phyloP scores from a whole-genome alignment of 352 stramenopile genomes.

The Globisporangium megalacanthum region DNA sequence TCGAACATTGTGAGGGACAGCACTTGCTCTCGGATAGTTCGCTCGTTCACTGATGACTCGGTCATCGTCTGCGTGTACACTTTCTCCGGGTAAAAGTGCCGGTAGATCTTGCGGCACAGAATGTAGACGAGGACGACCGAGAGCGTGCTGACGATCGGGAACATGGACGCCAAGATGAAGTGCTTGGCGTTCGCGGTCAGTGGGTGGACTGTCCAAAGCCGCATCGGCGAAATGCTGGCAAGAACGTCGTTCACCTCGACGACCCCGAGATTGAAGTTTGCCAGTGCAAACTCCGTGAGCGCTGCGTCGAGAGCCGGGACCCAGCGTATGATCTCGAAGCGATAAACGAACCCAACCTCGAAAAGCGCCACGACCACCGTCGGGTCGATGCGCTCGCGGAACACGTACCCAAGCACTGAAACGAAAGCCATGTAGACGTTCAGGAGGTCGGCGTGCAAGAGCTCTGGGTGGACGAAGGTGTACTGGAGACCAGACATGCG shows the following conservation, averaged over 20 bases:
- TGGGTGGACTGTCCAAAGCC: not conserved
- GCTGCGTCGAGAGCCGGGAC: not conserved
- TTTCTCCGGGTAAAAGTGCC: slow-evolving; percentile 2
- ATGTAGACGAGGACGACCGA: not conserved
- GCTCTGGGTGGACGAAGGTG: slow-evolving; percentile 23
- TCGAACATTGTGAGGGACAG: slow-evolving; percentile 15
- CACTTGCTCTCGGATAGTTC: not conserved
- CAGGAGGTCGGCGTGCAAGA: slow-evolving; percentile 29
- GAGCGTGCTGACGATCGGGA: not conserved
- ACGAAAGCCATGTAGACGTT: slow-evolving; percentile 25
- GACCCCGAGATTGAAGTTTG: not conserved
- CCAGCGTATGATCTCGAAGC: slow-evolving; percentile 4
- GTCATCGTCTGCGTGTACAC: slow-evolving; percentile 6
- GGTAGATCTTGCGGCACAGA: not conserved
- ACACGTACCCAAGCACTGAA: slow-evolving; percentile 17
- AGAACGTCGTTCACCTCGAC: not conserved
- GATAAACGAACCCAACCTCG: slow-evolving; percentile 18
- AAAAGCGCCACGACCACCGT: slow-evolving; percentile 21
- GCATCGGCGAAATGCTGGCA: slow-evolving; percentile 1
- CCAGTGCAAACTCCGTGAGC: not conserved
- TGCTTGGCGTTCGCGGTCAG: not conserved
- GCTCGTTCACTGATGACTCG: not conserved
- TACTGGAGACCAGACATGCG: slow-evolving; percentile 14
- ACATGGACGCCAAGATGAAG: not conserved
- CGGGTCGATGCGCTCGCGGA: slow-evolving; percentile 24